Base-by-base conservation (phyloP, 2,329 filamentous ascomycete genomes). In the Penicillium sp. region DNA sequence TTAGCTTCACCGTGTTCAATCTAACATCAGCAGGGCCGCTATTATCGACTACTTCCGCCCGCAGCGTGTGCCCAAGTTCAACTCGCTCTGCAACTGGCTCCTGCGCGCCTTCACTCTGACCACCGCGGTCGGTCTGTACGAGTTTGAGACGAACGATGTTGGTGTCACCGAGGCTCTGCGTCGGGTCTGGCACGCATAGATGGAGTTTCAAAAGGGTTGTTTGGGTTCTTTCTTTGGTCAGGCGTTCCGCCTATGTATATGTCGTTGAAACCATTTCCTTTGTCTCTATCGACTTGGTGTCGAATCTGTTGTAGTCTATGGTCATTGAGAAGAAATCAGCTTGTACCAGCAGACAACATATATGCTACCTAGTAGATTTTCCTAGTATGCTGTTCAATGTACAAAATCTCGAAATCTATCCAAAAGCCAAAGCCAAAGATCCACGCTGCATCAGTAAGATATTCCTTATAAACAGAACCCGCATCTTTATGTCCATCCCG, bases 91-190 rank as follows among this genome's bases (percentile, higher is more conserved):
- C 62, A 78, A 76, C 65, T 96, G 88, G 88, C 71, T 74, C 25
- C 77, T 96, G 47, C 88, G 89, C 59, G 69, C 74, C 30, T 81
- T 78, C 43, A 95, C 93, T 8, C 73, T 90, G 41, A 71, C 86
- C 35, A 85, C 89, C 47, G 88, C 85, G 34, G 75, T 95, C 50
- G 89, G 89, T 41, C 75, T 96, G 59, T 98, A 98, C 70, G 90
- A 96, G 68, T 96, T 96, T 58, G 92, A 98, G 80, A 98, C 92
- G 20, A 96, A 95, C 61, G 92, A 98, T 54, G 87, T 98, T 35
- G 92, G 92, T 51, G 66, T 98, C 43, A 95, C 88, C 6, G 90
- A 94, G 75, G 83, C 82, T 20, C 75, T 95, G 51, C 87, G 84
- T 76, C 79, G 84, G 61, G 72, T 96, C 47, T 98, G 92, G 92